Base-by-base conservation (phyloP, 2,329 filamentous ascomycete genomes). In the Penicillium sumatraense region DNA sequence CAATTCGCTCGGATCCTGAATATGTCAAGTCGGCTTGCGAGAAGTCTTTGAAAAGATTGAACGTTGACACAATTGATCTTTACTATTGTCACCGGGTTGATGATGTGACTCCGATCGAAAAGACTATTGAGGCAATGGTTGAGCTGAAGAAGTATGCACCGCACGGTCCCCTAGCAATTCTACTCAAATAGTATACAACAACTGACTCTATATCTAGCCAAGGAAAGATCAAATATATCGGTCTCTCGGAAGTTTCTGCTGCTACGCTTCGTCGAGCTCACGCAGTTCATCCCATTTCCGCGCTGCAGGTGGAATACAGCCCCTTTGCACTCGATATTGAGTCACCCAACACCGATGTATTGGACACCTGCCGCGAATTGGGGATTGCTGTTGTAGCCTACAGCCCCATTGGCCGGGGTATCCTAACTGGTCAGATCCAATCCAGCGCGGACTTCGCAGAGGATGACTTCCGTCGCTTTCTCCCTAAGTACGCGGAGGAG, bases 321-420 rank as follows among this genome's bases (percentile, higher is more conserved):
- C 75, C 76, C 0, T 83, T 83, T 57, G 69, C 72, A 3, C 70
- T 76, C 0, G 79, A 80, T 13, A 80, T 82, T 54, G 81, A 83
- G 63, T 68, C 72, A 3, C 67, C 73, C 0, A 68, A 75, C 36
- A 80, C 77, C 1, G 67, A 78, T 21, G 71, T 88, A 1, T 72
- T 87, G 1, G 69, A 76, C 24, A 84, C 84, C 0, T 82, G 78
- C n/a, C 75, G 79, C 2, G 83, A 87, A 64, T 79, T 88, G 2
- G 85, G 84, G 1, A 74, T 85, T 2, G 74, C 82, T 0, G 72
- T 84, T 5, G 77, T 89, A 2, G 80, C 83, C 2, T 87, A 85
- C 70, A 81, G 79, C 14, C 86, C 86, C 2, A 77, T 89, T 2
- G 84, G 84, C 2, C 78, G 84, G 1, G 85, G 86, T 9, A 70